Percentiles rank a stretch among this genome's conserved stretches.
Evolutionary conservation across 805 yeast genomes (phyloP).

Genomic region (Yarrowia deformans): DNA sequence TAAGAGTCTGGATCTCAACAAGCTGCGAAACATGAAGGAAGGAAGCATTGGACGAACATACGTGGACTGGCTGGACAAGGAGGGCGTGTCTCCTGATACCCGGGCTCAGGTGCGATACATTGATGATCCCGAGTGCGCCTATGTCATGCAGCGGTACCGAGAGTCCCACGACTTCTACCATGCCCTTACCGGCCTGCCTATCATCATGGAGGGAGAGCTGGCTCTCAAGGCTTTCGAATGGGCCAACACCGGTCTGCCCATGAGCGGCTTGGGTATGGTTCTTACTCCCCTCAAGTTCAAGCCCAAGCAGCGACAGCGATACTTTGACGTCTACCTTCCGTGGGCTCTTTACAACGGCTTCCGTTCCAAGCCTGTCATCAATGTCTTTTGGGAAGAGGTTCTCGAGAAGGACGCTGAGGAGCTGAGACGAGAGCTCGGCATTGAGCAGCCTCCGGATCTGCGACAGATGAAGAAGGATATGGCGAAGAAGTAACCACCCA

Average conservation of each 20-base stretch:
- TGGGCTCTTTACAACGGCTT: conserved; percentile 85
- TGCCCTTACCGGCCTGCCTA: conserved; percentile 87
- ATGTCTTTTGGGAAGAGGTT: conserved; percentile 90
- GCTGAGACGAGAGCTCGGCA: conserved; percentile 72
- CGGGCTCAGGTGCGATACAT: conserved; percentile 87
- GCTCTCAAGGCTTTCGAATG: conserved; percentile 92
- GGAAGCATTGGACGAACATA: conserved; percentile 83
- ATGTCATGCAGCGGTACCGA: conserved; percentile 89
- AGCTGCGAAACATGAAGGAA: conserved; percentile 65
- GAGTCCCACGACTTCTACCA: conserved; percentile 98
- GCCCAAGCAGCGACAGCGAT: conserved; percentile 65
- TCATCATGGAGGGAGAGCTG: conserved; percentile 94
- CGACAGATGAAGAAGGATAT: conserved; percentile 55
- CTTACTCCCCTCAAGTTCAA: conserved; percentile 84
- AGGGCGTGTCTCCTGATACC: conserved; percentile 93
- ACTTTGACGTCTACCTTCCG: conserved; percentile 77
- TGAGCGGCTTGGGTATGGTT: conserved; percentile 93
- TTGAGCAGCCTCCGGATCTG: conserved; percentile 81
- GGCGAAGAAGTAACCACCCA: conserved; percentile 7
- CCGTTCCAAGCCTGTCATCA: conserved; percentile 75
- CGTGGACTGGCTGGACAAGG: conserved; percentile 79
- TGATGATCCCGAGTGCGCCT: conserved; percentile 89
- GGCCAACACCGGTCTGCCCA: conserved; percentile 89
- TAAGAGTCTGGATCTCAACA: conserved; percentile 67
- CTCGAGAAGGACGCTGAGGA: conserved; percentile 76